Base-by-base conservation (phyloP, 805 yeast species). In the Wilhelminamyces savonicus region DNA sequence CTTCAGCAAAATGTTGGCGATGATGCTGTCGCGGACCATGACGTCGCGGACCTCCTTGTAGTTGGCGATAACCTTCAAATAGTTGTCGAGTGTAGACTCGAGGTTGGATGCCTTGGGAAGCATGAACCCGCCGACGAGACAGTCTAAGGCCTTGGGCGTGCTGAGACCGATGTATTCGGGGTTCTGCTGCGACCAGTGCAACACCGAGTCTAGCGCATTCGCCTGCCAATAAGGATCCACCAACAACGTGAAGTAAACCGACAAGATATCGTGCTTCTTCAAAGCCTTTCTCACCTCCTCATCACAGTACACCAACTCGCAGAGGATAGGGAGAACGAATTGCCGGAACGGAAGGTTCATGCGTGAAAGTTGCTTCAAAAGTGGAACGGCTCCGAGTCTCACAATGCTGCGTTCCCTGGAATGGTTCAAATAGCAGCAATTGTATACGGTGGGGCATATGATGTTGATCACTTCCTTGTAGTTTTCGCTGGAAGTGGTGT, bases 181-280 rank as follows among this genome's bases (percentile, higher is more conserved):
- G 28, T 52, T 55, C 31, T 40, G 58, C 39, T 48, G 46, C 35
- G 40, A 49, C 75, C 66, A 69, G 38, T 43, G 49, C 7, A 66
- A 26, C 3, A 74, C 54, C 0, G 78, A 66, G 17, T 74, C 77
- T 36, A 71, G 55, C 2, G 78, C 73, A 43, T 68, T 71, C 13
- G 69, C 65, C 45, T 71, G 76, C 78, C 79, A 74, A 40, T 73
- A 71, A 0, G 74, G 67, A 40, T 75, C 78, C 7, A 59, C 39
- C 4, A 71, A 43, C 11, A 74, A 52, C 11, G 52, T 48, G 21
- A 61, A 52, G 34, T 73, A 65, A 1, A 55, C 56, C 4, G 52
- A 43, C 16, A 71, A 43, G 4, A 69, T 62, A 15, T 60, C 59
- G 30, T 61, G 40, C 24, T 51, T 53, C 44, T 59, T 41, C 23